A percentile compares a stretch with the other conserved stretches of the same genome.
phyloP scores from a whole-genome alignment of 331 rosid genomes.

The Quercus lobata region DNA sequence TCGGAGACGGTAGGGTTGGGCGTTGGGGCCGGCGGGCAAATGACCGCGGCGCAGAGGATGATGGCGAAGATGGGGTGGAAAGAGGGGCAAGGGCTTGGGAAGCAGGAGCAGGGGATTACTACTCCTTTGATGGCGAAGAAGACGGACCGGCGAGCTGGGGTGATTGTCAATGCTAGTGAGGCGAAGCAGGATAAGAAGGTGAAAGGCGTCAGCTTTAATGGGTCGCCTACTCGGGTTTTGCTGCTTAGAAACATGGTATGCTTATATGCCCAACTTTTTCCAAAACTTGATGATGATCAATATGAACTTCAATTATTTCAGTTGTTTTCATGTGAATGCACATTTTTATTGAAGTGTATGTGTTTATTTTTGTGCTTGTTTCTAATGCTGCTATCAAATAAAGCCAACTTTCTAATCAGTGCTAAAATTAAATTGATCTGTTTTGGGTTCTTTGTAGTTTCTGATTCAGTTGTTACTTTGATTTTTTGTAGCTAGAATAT shows the following conservation, averaged over 20 bases:
- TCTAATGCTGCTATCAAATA: not conserved
- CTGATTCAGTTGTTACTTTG: not conserved
- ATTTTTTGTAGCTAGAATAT: not conserved
- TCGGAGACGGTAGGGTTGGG: constrained; percentile 89
- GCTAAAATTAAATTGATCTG: not conserved
- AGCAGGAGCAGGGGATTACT: constrained; percentile 93
- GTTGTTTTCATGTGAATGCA: not conserved
- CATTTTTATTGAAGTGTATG: not conserved
- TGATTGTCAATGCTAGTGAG: constrained; percentile 92
- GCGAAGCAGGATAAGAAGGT: constrained; percentile 65
- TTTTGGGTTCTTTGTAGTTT: not conserved
- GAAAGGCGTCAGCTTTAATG: constrained; percentile 71
- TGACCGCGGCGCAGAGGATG: constrained; percentile 98
- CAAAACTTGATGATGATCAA: not conserved
- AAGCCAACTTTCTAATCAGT: not conserved
- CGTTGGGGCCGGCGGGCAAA: constrained; percentile 92
- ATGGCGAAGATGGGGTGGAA: constrained; percentile 99
- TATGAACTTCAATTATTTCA: not conserved
- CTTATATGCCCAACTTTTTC: not conserved
- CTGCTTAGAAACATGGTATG: constrained; percentile 95
- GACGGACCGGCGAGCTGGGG: constrained; percentile 92
- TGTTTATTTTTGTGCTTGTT: not conserved
- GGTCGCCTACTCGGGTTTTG: constrained; percentile 80
- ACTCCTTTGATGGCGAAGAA: constrained; percentile 99
- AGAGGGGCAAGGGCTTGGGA: constrained; percentile 96